Evolutionary conservation across 257 asterid species (phyloP), one percentile per base, ranked within the genome.

Genomic region (Fraxinus americana): DNA sequence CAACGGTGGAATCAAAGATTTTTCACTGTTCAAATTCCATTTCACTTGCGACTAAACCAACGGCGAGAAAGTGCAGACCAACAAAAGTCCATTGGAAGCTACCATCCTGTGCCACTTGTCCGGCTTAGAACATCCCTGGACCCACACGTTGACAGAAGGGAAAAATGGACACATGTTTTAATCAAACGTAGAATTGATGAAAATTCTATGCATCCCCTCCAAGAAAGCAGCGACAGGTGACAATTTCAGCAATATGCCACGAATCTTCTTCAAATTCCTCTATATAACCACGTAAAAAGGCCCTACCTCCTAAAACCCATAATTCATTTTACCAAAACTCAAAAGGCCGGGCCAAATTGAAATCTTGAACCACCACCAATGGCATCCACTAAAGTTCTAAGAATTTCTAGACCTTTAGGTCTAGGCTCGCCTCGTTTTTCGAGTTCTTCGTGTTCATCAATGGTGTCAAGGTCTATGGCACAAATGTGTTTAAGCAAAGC

Each of bases 351-450:
- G 8, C 32, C 68, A 69, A 39, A 38, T n/a, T 57, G 57, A 70
- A 36, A 34, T 32, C 50, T 17, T 7, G 30, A 17, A 43, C 17
- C 66, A 65, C 59, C 54, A 77, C 61, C 75, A 80, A 91, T 91
- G 97, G 94, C 91, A 38, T 75, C 85, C 77, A 50, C 87, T 43
- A 83, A 88, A 78, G 34, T 90, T 74, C 70, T 89, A 29, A 82
- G 86, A 76, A 82, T 81, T 80, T 75, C 92, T 21, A 83, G 54
- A 23, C 89, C 89, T 21, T 7, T 76, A 27, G 82, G 80, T 41
- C 52, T 72, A 27, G 59, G 61, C 41, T 77, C 29, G 35, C 66
- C 79, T 52, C 2, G 72, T 30, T 68, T 63, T n/a, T 59, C 69
- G 29, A 85, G 54, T 5, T 21, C 67, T 29, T 13, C 72, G 19